phyloP scores from a whole-genome alignment of 2,329 filamentous ascomycete genomes.

The Graphilbum fragrans region DNA sequence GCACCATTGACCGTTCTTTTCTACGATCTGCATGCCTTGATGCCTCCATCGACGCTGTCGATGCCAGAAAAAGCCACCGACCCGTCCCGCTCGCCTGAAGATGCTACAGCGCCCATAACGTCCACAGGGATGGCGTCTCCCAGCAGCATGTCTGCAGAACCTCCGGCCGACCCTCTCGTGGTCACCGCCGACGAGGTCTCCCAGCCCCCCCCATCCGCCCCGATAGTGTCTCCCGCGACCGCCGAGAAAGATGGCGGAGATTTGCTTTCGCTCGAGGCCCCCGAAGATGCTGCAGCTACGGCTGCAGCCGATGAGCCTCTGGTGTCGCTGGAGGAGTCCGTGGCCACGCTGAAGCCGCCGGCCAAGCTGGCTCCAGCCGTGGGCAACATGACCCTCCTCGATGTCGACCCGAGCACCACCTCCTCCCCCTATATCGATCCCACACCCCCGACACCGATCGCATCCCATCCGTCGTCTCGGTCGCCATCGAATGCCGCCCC shows the following conservation, averaged over 20 bases:
- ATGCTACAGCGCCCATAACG: conserved; percentile 1
- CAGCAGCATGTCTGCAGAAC: no score
- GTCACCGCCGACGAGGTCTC: no score
- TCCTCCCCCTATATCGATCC: conserved; percentile 41
- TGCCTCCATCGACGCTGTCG: not conserved
- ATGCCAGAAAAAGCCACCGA: not conserved
- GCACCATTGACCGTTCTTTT: no score
- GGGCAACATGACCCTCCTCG: conserved; percentile 28
- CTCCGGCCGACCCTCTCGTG: no score
- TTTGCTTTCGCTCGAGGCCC: no score
- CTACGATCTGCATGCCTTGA: not conserved
- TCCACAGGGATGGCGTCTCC: conserved; percentile 1
- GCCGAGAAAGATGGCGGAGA: no score
- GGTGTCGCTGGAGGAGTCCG: conserved; percentile 20
- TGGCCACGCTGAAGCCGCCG: conserved; percentile 34
- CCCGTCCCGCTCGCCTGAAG: not conserved
- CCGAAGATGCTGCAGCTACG: not conserved
- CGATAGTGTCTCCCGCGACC: no score
- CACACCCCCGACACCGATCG: conserved; percentile 41
- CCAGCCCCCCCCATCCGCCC: no score
- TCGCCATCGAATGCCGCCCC: conserved; percentile 42
- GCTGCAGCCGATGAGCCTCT: not conserved
- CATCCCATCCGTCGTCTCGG: conserved; percentile 45
- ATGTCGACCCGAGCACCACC: conserved; percentile 31
- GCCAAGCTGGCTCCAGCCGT: not conserved